Evolutionary conservation across 192 early-diverging fungal genomes (phyloP).

Genomic region (Haplosporangium gracile): DNA sequence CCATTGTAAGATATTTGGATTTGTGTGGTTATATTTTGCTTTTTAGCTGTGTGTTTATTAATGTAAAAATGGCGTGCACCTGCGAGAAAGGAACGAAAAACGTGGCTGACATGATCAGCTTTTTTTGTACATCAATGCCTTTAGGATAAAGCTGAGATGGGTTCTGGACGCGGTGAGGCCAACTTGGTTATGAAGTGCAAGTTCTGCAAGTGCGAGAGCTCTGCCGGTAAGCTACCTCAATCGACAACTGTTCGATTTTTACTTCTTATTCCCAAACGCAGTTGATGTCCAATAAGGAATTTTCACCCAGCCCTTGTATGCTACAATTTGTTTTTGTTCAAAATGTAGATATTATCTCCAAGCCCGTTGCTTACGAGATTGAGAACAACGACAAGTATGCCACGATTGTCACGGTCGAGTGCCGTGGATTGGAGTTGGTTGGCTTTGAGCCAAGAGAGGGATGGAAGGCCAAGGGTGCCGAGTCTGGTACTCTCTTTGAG

Average conservation of each 20-base stretch:
- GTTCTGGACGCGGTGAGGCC: slow-evolving; percentile 82
- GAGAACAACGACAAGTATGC: slow-evolving; percentile 74
- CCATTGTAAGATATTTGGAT: slow-evolving; percentile 53
- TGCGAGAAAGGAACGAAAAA: not conserved
- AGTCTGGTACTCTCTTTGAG: slow-evolving; percentile 78
- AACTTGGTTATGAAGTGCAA: slow-evolving; percentile 94
- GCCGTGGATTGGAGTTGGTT: slow-evolving; percentile 86
- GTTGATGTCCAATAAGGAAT: not conserved
- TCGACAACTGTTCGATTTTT: too few relatives aligned
- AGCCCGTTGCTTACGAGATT: slow-evolving; percentile 66
- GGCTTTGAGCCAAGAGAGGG: slow-evolving; percentile 79
- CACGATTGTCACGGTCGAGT: slow-evolving; percentile 79
- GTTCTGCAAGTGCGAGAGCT: slow-evolving; percentile 85
- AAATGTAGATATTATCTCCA: slow-evolving; percentile 50
- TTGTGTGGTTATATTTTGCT: not conserved
- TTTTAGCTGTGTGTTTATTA: not conserved
- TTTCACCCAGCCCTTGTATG: not conserved
- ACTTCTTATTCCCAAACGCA: not conserved
- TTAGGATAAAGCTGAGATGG: slow-evolving; percentile 71
- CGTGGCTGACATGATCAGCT: not conserved
- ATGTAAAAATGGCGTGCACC: not conserved
- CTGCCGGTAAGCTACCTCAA: slow-evolving; percentile 62
- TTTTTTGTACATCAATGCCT: slow-evolving; percentile 2
- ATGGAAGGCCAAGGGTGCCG: slow-evolving; percentile 78
- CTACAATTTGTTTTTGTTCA: not conserved